Evolutionary conservation across 345 rosid genomes (phyloP).

Genomic region (Eucalyptus sp.): DNA sequence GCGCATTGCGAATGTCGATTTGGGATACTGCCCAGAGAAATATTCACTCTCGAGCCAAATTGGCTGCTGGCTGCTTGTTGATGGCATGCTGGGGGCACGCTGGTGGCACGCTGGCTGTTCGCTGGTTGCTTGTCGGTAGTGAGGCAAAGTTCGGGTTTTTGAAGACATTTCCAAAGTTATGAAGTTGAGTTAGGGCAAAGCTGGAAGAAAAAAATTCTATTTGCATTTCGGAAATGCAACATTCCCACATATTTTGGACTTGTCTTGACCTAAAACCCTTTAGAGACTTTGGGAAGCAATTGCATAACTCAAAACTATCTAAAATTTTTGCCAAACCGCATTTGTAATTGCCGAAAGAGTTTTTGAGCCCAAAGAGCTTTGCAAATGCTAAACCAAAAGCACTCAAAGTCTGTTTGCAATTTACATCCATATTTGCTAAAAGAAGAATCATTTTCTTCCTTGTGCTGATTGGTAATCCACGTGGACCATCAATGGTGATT

Average conservation of each 20-base stretch:
- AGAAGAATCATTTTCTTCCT: neutral
- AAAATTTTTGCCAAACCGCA: too few relatives aligned
- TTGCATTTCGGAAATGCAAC: neutral
- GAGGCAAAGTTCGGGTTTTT: neutral
- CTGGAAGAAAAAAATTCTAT: neutral
- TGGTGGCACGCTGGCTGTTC: neutral
- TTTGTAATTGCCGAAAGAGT: too few relatives aligned
- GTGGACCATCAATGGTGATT: too few relatives aligned
- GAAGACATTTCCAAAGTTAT: rapidly evolving
- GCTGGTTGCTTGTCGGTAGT: neutral
- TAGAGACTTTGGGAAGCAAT: too few relatives aligned
- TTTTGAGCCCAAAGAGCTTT: too few relatives aligned
- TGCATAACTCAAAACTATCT: too few relatives aligned
- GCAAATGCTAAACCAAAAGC: too few relatives aligned
- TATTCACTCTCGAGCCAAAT: too few relatives aligned
- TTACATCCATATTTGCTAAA: neutral
- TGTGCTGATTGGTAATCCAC: too few relatives aligned
- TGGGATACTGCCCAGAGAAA: neutral
- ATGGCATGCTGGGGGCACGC: neutral
- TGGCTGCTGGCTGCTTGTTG: neutral
- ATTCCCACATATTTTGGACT: neutral
- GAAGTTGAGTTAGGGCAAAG: neutral
- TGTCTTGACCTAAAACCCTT: too few relatives aligned
- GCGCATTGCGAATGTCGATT: neutral
- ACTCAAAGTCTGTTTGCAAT: neutral